phyloP scores from a whole-genome alignment of 148 eudicot species.

The Arctostaphylos glauca region DNA sequence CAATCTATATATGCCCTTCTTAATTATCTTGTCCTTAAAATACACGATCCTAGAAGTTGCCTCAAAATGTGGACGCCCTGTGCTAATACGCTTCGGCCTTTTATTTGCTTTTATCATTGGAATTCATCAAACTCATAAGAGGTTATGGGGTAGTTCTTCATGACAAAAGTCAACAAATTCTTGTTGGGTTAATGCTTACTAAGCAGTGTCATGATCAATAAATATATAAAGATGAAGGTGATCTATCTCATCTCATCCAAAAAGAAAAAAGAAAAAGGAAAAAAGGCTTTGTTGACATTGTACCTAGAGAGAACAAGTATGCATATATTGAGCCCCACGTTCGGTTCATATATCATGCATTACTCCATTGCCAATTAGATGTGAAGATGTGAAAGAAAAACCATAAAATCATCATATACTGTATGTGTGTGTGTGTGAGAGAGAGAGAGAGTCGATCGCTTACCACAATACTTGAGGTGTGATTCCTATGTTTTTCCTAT shows the following conservation, averaged over 20 bases:
- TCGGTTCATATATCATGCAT: slow-evolving; percentile 16
- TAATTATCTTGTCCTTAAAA: too few species aligned
- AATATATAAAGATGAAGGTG: not conserved
- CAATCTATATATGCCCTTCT: too few species aligned
- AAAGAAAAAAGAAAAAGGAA: not conserved
- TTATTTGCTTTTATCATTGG: slow-evolving; percentile 4
- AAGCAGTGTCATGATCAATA: slow-evolving; percentile 9
- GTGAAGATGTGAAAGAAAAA: slow-evolving; percentile 9
- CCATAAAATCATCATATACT: not conserved
- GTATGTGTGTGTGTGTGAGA: too few species aligned
- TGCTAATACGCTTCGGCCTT: too few species aligned
- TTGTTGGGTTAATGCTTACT: not conserved
- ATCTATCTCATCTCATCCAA: slow-evolving; percentile 11
- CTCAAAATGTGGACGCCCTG: too few species aligned
- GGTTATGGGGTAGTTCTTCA: not conserved
- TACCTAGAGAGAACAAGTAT: not conserved
- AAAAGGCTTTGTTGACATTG: slow-evolving; percentile 8
- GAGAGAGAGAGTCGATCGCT: not conserved
- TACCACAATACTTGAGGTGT: not conserved
- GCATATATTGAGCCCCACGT: slow-evolving; percentile 13
- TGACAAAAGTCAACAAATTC: not conserved
- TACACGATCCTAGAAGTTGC: too few species aligned
- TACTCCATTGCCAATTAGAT: not conserved
- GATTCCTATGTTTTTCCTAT: not conserved
- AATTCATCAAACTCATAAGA: slow-evolving; percentile 2